Base-by-base conservation (phyloP, 345 rosid genomes). In the Hibiscus mutabilis region DNA sequence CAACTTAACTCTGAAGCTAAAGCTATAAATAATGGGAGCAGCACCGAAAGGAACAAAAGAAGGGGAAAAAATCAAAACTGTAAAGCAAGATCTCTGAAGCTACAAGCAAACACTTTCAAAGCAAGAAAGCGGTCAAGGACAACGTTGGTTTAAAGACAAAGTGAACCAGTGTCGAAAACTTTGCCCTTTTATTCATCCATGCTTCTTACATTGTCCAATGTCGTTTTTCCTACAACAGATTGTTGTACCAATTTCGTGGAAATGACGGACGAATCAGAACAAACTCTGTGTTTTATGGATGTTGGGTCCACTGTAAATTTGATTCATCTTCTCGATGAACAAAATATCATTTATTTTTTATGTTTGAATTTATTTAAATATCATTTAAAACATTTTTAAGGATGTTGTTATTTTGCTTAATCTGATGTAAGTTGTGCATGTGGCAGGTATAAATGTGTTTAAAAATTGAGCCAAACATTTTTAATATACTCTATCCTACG, bases 91-190 rank as follows among this genome's bases (percentile, higher is more conserved):
- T 57, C 44, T 25, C 31, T 61, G 19, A 35, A n/a, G 35, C 46
- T 24, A 15, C 35, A 44, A 33, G 55, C 33, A 4, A 42, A 16
- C 57, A 27, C 65, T 66, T 66, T 42, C 40, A 21, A 70, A 61
- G 62, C 62, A 70, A 51, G 56, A 52, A 73, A 71, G 29, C 37
- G 16, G 70, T 67, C 70, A 49, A 66, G 73, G 18, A 51, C 37
- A 14, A 57, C 46, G 60, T 72, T 35, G 6, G 52, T 80, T 70
- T 76, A 51, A 75, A 53, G 71, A 57, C 63, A 4, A 13, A 71
- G 73, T 61, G 60, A 56, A 22, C 44, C 74, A 10, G 57, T 75
- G 70, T 29, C 10, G 42, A 69, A 21, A 42, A 27, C 65, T 60
- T 64, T 60, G 27, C 40, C 57, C 13, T 57, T 57, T 73, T 37